These are phyloP conservation scores for Trichoderma cornu-damae DNA, from an alignment of 2,329 filamentous ascomycete genomes.

Conservation along the genomic window DNA sequence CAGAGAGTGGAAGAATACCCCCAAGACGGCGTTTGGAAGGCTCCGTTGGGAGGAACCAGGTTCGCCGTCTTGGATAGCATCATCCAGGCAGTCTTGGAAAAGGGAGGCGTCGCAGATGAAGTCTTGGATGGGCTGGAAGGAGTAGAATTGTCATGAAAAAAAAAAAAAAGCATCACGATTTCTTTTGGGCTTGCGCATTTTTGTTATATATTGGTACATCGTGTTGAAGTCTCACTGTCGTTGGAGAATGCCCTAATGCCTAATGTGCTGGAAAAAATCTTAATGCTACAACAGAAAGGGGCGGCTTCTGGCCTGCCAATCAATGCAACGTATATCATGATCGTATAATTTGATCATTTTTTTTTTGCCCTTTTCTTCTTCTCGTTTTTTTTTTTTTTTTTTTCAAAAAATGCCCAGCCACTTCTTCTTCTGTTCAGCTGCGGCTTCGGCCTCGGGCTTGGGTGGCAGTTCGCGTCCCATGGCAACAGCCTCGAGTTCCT, in stretches of 20 bases:
- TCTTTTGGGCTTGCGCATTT: background rate
- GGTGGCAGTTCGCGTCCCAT: conserved; percentile 34
- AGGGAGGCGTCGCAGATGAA: conserved; percentile 77
- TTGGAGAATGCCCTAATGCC: conserved; percentile 8
- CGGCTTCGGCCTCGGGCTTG: conserved; percentile 26
- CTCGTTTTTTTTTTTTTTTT: too few relatives aligned
- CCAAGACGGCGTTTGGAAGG: conserved; percentile 75
- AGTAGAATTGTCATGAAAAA: conserved; percentile 58
- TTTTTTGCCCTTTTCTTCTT: too few relatives aligned
- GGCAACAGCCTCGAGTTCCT: conserved; percentile 34
- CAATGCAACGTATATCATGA: conserved; percentile 12
- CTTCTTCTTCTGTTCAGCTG: conserved; percentile 54
- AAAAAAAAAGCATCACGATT: too few relatives aligned
- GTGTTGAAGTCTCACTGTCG: background rate
- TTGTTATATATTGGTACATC: conserved; percentile 11
- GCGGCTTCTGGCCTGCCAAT: background rate
- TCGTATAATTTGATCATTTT: background rate
- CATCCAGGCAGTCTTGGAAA: conserved; percentile 69
- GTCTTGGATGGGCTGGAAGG: conserved; percentile 75
- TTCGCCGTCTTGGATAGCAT: conserved; percentile 66
- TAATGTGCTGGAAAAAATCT: background rate
- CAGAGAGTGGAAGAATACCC: conserved; percentile 47
- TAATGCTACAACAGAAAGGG: conserved; percentile 5
- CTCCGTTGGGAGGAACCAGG: conserved; percentile 77
- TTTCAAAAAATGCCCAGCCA: conserved; percentile 74